Evolutionary conservation across 192 early-diverging fungal genomes (phyloP).

Genomic region (Backusella tarrabulga): DNA sequence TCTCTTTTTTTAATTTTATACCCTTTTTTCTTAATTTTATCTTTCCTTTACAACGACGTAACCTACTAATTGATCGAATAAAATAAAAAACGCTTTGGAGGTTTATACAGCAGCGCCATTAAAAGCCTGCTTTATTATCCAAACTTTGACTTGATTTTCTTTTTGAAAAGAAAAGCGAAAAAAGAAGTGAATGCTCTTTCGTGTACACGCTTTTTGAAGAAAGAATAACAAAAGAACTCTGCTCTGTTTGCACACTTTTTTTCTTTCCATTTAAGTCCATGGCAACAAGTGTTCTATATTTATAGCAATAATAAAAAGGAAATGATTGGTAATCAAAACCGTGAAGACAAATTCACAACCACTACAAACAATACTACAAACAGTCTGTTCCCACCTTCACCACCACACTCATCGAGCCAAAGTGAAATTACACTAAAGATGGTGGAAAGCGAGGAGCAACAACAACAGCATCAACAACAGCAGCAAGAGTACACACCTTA

Average conservation of each 20-base stretch:
- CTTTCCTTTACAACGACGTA: background rate
- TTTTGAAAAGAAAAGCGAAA: background rate
- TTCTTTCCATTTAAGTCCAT: background rate
- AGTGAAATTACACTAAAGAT: background rate
- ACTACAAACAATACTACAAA: background rate
- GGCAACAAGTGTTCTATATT: background rate
- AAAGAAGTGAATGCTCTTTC: background rate
- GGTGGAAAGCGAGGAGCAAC: background rate
- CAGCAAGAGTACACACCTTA: background rate
- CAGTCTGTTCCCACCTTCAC: background rate
- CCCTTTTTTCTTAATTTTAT: background rate
- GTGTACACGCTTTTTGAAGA: background rate
- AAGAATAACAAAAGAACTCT: background rate
- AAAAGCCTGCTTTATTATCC: slow-evolving; percentile 6
- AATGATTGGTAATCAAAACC: background rate
- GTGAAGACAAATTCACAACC: background rate
- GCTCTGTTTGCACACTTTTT: background rate
- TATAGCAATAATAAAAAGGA: background rate
- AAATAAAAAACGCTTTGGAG: background rate
- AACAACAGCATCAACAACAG: background rate
- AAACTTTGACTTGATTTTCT: background rate
- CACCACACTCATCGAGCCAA: background rate
- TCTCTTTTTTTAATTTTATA: background rate
- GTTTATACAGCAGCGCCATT: background rate
- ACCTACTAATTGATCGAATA: background rate